Base-by-base conservation (phyloP, 2,329 filamentous ascomycete species). In the Ambrosiella beaveri region DNA sequence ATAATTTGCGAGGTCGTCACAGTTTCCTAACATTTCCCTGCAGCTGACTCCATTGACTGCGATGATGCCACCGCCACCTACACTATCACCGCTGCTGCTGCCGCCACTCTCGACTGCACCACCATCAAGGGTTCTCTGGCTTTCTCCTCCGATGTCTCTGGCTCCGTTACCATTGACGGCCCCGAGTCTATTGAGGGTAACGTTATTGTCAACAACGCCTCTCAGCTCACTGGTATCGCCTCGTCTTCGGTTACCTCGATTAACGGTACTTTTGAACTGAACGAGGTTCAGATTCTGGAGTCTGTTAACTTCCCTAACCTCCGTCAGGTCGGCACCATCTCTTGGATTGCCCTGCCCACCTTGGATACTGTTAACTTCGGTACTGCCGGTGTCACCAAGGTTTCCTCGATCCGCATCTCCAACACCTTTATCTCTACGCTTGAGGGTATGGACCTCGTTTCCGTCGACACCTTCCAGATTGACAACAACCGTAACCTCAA, bases 401-500 rank as follows among this genome's bases (percentile, higher is more conserved):
- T 86, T 61, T 73, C 73, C 63, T 78, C 73, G 62, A 79, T 98
- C 64, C 72, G 74, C 64, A 90, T 98, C 69, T 79, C 82, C 71
- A 93, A 98, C 75, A 98, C 93, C 55, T 82, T 84, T 71, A 80
- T 98, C 65, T 78, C 75, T 69, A 81, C 78, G 63, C 79, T 98
- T 61, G 76, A 84, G 64, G 89, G 88, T 67, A 86, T 98, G 69
- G 85, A 88, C 69, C 77, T 97, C 63, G 71, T 80, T 63, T 77
- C 78, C n/a, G 83, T 88, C 57, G 77, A 80, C 59, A 76, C 74
- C 64, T 80, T 98, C 69, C 76, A 86, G 70, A 85, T 98, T 72
- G 85, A 87, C 79, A 95, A 95, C 83, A 97, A 97, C 81, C 74
- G 74, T 62, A 84, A 85, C 68, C 78, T 98, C 65, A 80, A 79